Conservation (phyloP, 768 basidiomycete species). For the Pholiota molesta region DNA sequence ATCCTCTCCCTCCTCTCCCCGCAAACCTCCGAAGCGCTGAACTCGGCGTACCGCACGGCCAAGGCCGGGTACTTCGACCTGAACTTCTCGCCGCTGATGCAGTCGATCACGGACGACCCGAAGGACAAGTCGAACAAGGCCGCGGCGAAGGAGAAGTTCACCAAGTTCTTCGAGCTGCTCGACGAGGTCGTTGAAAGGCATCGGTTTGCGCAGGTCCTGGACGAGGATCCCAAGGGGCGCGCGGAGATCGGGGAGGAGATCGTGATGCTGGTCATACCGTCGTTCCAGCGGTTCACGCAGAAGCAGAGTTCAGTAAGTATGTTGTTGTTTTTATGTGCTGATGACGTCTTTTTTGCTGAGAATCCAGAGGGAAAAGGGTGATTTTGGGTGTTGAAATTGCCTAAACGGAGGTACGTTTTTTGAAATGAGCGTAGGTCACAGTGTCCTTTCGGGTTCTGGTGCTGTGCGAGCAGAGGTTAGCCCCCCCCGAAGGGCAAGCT, state of each 20-base stretch:
- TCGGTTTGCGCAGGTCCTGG: constrained; percentile 65
- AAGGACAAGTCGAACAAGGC: constrained; percentile 59
- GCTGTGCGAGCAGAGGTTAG: too few relatives aligned
- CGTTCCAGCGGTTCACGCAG: constrained; percentile 72
- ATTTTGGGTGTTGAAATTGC: not conserved
- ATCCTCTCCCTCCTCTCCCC: constrained; percentile 59
- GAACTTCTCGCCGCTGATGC: constrained; percentile 80
- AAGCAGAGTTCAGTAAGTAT: constrained; percentile 87
- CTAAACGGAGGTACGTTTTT: not conserved
- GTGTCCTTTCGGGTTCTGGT: too few relatives aligned
- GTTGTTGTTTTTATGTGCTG: constrained; percentile 30
- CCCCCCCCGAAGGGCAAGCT: too few relatives aligned
- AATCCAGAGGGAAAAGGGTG: too few relatives aligned
- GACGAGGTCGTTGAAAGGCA: constrained; percentile 84
- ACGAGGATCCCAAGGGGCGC: constrained; percentile 67
- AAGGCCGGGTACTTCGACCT: constrained; percentile 85
- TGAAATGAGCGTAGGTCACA: too few relatives aligned
- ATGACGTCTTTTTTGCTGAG: too few relatives aligned
- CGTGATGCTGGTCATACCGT: constrained; percentile 75
- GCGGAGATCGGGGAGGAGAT: constrained; percentile 71
- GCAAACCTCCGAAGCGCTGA: constrained; percentile 62
- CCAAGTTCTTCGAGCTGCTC: constrained; percentile 76
- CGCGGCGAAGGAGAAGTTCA: constrained; percentile 81
- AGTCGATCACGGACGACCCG: constrained; percentile 65
- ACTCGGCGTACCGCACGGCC: constrained; percentile 75